Base-by-base conservation (phyloP, 306 rosid species). In the Cicer pinnatifidum region DNA sequence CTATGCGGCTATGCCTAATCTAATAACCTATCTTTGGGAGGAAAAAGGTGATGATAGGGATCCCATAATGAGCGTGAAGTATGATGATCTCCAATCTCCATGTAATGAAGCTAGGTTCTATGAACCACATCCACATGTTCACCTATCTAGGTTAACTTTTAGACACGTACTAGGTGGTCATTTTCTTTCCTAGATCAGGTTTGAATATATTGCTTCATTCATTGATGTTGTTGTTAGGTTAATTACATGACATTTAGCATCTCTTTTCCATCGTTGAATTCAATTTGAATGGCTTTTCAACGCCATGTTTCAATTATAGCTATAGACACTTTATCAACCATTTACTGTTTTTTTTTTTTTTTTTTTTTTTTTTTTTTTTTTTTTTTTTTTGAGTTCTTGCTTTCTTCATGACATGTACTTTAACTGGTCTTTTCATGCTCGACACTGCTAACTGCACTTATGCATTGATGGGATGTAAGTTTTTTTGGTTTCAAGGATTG, bases 41-140 rank as follows among this genome's bases (percentile, higher is more conserved):
- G 6, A 64, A 40, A 67, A 68, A 69, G 78, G 48, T 69, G 82
- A 80, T 84, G 82, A 77, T 73, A 43, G 80, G 85, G 87, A 84
- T 81, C 78, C 81, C 85, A 84, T 82, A 39, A 59, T 70, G 66
- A 16, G 75, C 38, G 59, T 75, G 77, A 80, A 62, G 80, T 78
- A 78, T 82, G 73, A 53, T 70, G 73, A 53, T 70, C 77, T 78
- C 71, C 54, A 9, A 11, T 28, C 48, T 44, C 48, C 48, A 44
- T 44, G 48, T 44, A 28, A 0, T 3, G 35, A 28, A 28, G 35
- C 35, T 28, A 28, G 35, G 35, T 28, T 28, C 35, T 5, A 28
- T 28, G 5, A 3, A 28, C 35, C 35, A 28, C 35, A 28, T 28
- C 35, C 48, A 44, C 48, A 44, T 10, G 53, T 8, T 48, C 53